phyloP scores from a whole-genome alignment of 495 filamentous ascomycete genomes.

The Filosporella fistucella region DNA sequence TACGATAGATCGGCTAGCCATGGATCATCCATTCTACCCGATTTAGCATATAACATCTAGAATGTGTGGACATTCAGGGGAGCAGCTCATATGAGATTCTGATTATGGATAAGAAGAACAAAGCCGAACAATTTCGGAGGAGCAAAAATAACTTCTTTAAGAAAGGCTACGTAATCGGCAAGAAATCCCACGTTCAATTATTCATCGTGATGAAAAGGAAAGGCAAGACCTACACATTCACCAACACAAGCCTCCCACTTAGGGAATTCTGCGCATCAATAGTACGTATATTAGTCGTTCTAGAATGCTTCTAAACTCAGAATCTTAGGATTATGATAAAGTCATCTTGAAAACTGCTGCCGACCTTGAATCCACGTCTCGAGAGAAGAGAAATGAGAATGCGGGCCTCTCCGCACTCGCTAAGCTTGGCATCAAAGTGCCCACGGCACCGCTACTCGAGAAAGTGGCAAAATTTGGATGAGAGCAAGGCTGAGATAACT shows the following conservation, averaged over 20 bases:
- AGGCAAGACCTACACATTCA: slow-evolving; percentile 12
- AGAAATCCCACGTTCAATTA: slow-evolving; percentile 1
- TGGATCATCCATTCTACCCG: no score
- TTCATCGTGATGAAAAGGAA: slow-evolving; percentile 12
- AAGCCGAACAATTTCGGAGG: slow-evolving; percentile 11
- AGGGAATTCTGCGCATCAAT: background rate
- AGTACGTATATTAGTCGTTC: background rate
- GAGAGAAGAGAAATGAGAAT: background rate
- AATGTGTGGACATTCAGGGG: no score
- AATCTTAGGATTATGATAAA: slow-evolving; percentile 1
- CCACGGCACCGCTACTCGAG: background rate
- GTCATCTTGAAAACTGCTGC: slow-evolving; percentile 4
- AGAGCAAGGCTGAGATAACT: no score
- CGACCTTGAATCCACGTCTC: slow-evolving; percentile 1
- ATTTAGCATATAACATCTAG: no score
- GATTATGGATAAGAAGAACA: slow-evolving; percentile 10
- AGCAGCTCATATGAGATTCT: no score
- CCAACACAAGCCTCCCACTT: slow-evolving; percentile 1
- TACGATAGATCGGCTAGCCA: no score
- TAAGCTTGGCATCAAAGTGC: slow-evolving; percentile 1
- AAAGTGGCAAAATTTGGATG: no score
- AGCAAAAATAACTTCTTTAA: slow-evolving; percentile 14
- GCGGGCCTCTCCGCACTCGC: background rate
- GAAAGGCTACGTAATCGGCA: slow-evolving; percentile 4
- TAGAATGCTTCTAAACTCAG: background rate